Evolutionary conservation across 2,329 filamentous ascomycete species (phyloP), one percentile per base, ranked within the genome.

Genomic region (Pleurostoma richardsiae): DNA sequence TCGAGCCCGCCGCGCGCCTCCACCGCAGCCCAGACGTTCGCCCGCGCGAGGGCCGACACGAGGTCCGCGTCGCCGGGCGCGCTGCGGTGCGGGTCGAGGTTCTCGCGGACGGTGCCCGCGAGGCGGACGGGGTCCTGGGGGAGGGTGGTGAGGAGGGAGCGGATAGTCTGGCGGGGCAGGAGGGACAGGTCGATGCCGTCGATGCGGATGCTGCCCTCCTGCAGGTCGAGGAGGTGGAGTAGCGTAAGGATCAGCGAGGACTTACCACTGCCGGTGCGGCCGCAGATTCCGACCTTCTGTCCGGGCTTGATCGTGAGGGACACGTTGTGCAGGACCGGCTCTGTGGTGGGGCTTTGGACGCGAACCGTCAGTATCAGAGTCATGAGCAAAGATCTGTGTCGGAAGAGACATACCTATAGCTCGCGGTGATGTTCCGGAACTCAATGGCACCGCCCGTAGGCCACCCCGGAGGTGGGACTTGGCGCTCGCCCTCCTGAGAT

Each of bases 251-350:
- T 57, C 2, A 79, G 60, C 0, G 73, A 75, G 0, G 69, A 73
- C 57, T 79, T 79, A 2, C 76, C 76, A 46, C 73, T 77, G 7
- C 76, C 76, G 5, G 71, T 77, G 0, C 75, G 71, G 3, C 77
- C 77, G 44, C 73, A 75, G 5, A 79, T 63, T 5, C 68, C 74
- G 4, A 80, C 61, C 39, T 73, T 76, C 49, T 73, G 64, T 0
- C 74, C 73, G 0, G 68, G 56, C 11, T 49, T 42, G 40, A 67
- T 57, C 5, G 55, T 55, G 6, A 67, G 45, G 7, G 51, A 50
- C 1, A 66, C 30, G 6, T 57, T 41, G 4, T 54, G 50, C 11
- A 66, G 49, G 8, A 59, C 59, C 19, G 52, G 45, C 33, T 50
- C 47, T 8, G 8, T 36, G n/a, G 33, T 36, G 8, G 33, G 33